These are phyloP conservation scores for Schizophyllum commune DNA, from an alignment of 1,284 basidiomycete species.

Conservation along the genomic window DNA sequence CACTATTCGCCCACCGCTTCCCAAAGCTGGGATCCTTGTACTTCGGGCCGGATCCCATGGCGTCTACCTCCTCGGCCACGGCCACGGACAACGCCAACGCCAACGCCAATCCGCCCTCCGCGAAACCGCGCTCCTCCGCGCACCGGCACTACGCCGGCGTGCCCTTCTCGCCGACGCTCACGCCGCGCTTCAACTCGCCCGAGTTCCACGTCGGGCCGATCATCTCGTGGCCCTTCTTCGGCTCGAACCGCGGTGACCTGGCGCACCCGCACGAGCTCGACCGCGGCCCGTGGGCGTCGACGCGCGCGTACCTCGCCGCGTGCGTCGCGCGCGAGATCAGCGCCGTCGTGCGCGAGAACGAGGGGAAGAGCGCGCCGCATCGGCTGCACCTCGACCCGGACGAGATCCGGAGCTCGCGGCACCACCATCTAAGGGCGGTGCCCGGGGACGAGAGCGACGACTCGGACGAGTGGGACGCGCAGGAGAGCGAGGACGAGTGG, in stretches of 20 bases:
- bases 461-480: slow-evolving; percentile 64
- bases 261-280: slow-evolving; percentile 59
- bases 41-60: slow-evolving; percentile 38
- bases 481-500: slow-evolving; percentile 71
- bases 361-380: slow-evolving; percentile 66
- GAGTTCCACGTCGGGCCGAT: slow-evolving; percentile 67
- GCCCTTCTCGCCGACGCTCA: slow-evolving; percentile 34
- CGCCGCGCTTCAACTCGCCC: slow-evolving; percentile 18
- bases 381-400: slow-evolving; percentile 70
- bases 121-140: slow-evolving; percentile 5
- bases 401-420: slow-evolving; percentile 59
- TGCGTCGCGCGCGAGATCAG: slow-evolving; percentile 60
- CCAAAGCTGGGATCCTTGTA: slow-evolving; percentile 66
- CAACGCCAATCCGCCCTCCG: slow-evolving; percentile 5
- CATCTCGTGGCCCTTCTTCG: slow-evolving; percentile 83
- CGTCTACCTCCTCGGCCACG: slow-evolving; percentile 16
- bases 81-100: slow-evolving; percentile 34
- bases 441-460: slow-evolving; percentile 58
- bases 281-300: slow-evolving; percentile 65
- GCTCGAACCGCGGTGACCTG: slow-evolving; percentile 67
- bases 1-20: slow-evolving; percentile 71
- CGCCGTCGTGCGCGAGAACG: slow-evolving; percentile 64
- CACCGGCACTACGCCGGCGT: slow-evolving; percentile 29
- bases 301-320: slow-evolving; percentile 49
- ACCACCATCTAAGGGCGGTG: slow-evolving; percentile 55